These are phyloP conservation scores for Hyphopichia khmerensis DNA, from an alignment of 1,139 yeast genomes.

Conservation along the genomic window DNA sequence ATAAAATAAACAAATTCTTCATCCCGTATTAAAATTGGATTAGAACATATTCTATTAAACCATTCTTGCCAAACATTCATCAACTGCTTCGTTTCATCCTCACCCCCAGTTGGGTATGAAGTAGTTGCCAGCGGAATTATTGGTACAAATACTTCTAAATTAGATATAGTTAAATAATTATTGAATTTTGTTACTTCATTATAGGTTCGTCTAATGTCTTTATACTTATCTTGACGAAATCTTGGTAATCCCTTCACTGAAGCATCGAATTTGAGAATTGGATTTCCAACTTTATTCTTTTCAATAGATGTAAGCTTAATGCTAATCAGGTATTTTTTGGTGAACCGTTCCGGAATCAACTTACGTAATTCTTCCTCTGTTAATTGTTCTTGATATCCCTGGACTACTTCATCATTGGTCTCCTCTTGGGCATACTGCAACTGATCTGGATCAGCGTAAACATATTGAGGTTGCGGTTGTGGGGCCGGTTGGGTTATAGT, in stretches of 20 bases:
- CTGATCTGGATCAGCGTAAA: conserved; percentile 12
- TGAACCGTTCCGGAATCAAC: conserved; percentile 53
- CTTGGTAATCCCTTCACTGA: conserved; percentile 58
- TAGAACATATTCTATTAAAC: conserved; percentile 72
- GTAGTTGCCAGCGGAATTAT: conserved; percentile 75
- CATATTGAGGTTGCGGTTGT: conserved; percentile 8
- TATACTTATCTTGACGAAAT: conserved; percentile 68
- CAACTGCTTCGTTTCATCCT: conserved; percentile 69
- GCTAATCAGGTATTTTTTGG: conserved; percentile 29
- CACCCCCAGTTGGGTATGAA: conserved; percentile 78
- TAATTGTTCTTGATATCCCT: conserved; percentile 19
- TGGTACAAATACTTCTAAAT: conserved; percentile 92
- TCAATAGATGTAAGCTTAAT: conserved; percentile 35
- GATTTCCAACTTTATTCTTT: conserved; percentile 42
- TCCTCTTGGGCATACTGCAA: conserved; percentile 4
- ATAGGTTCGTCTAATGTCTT: conserved; percentile 78
- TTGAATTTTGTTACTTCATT: conserved; percentile 76
- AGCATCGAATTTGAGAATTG: conserved; percentile 45
- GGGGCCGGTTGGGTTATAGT: conserved; percentile 1
- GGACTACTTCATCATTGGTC: conserved; percentile 5
- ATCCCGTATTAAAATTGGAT: conserved; percentile 79
- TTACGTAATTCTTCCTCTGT: conserved; percentile 40
- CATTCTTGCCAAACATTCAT: conserved; percentile 71
- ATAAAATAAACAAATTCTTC: conserved; percentile 87
- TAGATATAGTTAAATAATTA: conserved; percentile 73